A percentile compares a stretch with the other conserved stretches of the same genome.
Conservation (phyloP, 1,284 basidiomycete species). For the Microbotryum scabiosae region DNA sequence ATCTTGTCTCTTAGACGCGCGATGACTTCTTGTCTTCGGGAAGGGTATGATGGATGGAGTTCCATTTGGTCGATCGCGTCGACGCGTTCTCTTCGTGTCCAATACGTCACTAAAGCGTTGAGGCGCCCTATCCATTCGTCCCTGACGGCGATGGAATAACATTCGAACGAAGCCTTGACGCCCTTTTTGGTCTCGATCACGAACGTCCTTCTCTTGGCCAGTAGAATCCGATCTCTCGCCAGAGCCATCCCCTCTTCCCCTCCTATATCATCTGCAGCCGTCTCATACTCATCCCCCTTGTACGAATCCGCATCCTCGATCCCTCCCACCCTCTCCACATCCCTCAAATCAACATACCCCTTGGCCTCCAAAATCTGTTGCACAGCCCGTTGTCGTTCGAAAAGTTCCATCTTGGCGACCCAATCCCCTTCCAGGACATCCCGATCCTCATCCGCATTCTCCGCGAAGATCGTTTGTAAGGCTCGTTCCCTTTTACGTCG, state of each 20-base stretch:
- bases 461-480: not conserved
- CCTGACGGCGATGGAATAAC: conserved; percentile 25
- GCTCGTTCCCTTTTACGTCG: not conserved
- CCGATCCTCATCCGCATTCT: not conserved
- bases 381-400: conserved; percentile 9
- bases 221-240: conserved; percentile 7
- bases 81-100: conserved; percentile 26
- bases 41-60: not conserved
- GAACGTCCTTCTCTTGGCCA: conserved; percentile 13
- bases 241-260: conserved; percentile 8
- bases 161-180: conserved; percentile 20
- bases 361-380: conserved; percentile 23
- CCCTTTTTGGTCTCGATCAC: conserved; percentile 13
- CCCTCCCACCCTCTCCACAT: conserved; percentile 20
- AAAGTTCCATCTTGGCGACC: conserved; percentile 6
- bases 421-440: conserved; percentile 6
- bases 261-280: conserved; percentile 7
- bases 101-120: conserved; percentile 24
- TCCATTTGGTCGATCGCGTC: conserved; percentile 30
- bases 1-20: not conserved
- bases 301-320: conserved; percentile 2
- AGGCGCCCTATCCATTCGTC: conserved; percentile 31
- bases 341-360: conserved; percentile 26
- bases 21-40: not conserved
- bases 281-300: not conserved